Percentiles rank a stretch among this genome's conserved stretches.
These are phyloP conservation scores for Theobroma cacao DNA, from an alignment of 345 rosid species.

Conservation along the genomic window DNA sequence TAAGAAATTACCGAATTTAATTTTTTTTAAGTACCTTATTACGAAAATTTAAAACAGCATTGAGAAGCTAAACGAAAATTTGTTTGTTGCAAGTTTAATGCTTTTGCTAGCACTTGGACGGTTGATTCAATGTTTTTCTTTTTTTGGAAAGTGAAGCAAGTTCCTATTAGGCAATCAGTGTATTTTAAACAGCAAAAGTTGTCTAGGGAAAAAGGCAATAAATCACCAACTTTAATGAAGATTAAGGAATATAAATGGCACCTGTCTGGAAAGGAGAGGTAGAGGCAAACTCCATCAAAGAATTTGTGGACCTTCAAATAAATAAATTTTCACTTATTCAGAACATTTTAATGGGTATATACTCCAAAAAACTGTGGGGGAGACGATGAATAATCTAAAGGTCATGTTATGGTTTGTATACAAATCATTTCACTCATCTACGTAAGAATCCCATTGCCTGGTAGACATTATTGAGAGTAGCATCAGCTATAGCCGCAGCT, in stretches of 20 bases:
- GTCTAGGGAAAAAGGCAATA: neutral
- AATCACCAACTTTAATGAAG: slow-evolving; percentile 3
- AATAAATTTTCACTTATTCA: neutral
- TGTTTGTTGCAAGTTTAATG: too few relatives aligned
- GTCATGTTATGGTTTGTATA: slow-evolving; percentile 8
- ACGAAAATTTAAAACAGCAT: too few relatives aligned
- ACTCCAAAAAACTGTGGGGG: slow-evolving; percentile 26
- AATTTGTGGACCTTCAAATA: slow-evolving; percentile 16
- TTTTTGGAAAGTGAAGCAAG: neutral
- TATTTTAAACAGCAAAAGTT: neutral
- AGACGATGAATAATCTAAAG: slow-evolving; percentile 18
- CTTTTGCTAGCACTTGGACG: too few relatives aligned
- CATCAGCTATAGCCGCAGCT: slow-evolving; percentile 65
- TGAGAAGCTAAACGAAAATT: too few relatives aligned
- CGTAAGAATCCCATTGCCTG: slow-evolving; percentile 85
- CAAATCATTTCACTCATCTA: slow-evolving; percentile 32
- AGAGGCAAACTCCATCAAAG: slow-evolving; percentile 19
- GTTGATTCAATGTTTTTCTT: too few relatives aligned
- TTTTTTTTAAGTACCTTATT: too few relatives aligned
- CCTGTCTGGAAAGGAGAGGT: slow-evolving; percentile 19
- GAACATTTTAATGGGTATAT: slow-evolving; percentile 1
- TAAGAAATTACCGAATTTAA: too few relatives aligned
- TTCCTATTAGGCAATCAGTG: neutral
- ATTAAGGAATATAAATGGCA: slow-evolving; percentile 21
- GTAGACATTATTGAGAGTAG: slow-evolving; percentile 52